phyloP scores from a whole-genome alignment of 2,329 filamentous ascomycete species.

The Trichoderma cornu-damae region DNA sequence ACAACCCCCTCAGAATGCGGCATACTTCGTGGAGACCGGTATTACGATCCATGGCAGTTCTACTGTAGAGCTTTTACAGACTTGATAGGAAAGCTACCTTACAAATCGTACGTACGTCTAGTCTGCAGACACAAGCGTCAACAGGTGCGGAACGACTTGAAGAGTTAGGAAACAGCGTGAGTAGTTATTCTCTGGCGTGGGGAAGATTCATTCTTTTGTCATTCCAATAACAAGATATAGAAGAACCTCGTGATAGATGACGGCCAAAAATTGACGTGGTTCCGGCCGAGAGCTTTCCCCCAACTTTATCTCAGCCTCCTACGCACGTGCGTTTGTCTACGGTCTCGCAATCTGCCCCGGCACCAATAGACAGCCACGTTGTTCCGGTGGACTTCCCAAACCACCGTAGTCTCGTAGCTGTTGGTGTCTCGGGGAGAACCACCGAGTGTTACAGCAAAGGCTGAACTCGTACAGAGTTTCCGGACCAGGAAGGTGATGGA shows the following conservation, averaged over 20 bases:
- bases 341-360: neutral
- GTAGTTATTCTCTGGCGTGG: too few relatives aligned
- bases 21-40: neutral
- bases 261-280: neutral
- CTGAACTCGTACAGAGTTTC: slow-evolving; percentile 8
- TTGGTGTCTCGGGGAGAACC: neutral
- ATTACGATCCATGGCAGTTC: neutral
- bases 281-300: neutral
- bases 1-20: neutral
- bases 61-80: too few relatives aligned
- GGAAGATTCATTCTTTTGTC: neutral
- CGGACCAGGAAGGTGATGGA: slow-evolving; percentile 16
- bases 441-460: slow-evolving; percentile 2
- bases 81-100: too few relatives aligned
- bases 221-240: neutral
- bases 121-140: too few relatives aligned
- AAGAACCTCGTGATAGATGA: neutral
- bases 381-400: slow-evolving; percentile 9
- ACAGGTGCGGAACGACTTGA: too few relatives aligned
- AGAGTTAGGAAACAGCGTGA: too few relatives aligned
- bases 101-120: too few relatives aligned
- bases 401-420: neutral
- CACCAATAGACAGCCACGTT: neutral
- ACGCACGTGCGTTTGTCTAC: slow-evolving; percentile 9
- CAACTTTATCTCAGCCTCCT: neutral